These are phyloP conservation scores for Seiridium cupressi DNA, from an alignment of 2,329 filamentous ascomycete species.

Conservation along the genomic window DNA sequence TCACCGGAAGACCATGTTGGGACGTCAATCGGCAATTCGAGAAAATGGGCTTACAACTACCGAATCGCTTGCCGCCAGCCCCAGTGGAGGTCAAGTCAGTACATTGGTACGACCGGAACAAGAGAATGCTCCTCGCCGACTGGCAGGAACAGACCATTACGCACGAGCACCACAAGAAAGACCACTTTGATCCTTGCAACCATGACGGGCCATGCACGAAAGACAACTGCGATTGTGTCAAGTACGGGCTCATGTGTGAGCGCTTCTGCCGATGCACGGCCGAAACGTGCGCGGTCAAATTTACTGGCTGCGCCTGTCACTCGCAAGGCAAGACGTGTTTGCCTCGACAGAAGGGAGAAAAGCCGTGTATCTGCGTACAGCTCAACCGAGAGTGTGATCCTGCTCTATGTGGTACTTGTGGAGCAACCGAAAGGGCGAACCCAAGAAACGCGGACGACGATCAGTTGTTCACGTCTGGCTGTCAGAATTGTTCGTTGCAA, in stretches of 20 bases:
- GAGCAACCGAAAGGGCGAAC: conserved; percentile 66
- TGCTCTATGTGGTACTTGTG: conserved; percentile 69
- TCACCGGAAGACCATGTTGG: conserved; percentile 51
- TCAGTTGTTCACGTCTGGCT: conserved; percentile 54
- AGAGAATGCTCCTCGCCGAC: conserved; percentile 51
- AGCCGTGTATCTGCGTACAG: conserved; percentile 67
- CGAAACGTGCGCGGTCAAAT: conserved; percentile 59
- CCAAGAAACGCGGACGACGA: conserved; percentile 64
- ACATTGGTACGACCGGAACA: conserved; percentile 56
- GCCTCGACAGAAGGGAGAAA: conserved; percentile 50
- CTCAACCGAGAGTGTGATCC: conserved; percentile 80
- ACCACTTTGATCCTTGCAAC: conserved; percentile 62
- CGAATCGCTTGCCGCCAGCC: conserved; percentile 23
- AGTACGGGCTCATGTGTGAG: conserved; percentile 65
- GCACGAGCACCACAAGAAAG: conserved; percentile 54
- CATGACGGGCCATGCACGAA: conserved; percentile 67
- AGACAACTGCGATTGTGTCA: conserved; percentile 61
- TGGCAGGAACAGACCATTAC: conserved; percentile 55
- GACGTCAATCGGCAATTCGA: conserved; percentile 46
- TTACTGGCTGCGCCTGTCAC: conserved; percentile 66
- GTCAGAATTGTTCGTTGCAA: conserved; percentile 72
- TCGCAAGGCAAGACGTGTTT: conserved; percentile 57
- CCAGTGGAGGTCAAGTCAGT: conserved; percentile 39
- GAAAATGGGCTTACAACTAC: conserved; percentile 34
- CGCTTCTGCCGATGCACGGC: conserved; percentile 66